Base-by-base conservation (phyloP, 108 stramenopile species). In the Pseudonitzschia delicatissima region DNA sequence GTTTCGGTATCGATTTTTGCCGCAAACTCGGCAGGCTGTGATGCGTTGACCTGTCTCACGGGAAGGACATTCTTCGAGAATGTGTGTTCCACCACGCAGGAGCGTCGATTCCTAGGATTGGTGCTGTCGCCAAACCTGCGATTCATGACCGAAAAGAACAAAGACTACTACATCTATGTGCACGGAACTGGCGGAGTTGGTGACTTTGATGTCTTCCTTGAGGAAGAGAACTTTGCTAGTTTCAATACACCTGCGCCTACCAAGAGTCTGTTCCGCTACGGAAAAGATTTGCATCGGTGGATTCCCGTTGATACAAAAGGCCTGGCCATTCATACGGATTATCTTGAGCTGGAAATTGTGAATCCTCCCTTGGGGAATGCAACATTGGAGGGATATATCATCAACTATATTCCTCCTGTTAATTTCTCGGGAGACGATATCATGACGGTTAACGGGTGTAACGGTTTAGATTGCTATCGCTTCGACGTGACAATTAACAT, bases 271-370 rank as follows among this genome's bases (percentile, higher is more conserved):
- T 20, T 61, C 3, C 0, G 0, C 5, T 36, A 40, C 23, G 60
- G 60, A 4, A 23, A 18, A 4, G 60, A 61, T 61, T 40, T 61
- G 20, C 40, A 61, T 26, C 60, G 60, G 4, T 61, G 60, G 60
- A 61, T 26, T 15, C 11, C 34, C 18, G 20, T 61, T 13, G 37
- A 61, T 20, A n/a, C n/a, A n/a, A 8, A 8, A 15, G 60, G 12
- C 15, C 18, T 61, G 6, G 32, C 18, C 7, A 27, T 61, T 0
- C 36, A 5, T 8, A 61, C 60, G 25, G 60, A 61, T 61, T 61
- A 61, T 61, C 21, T 6, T 20, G 8, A 11, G 0, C 60, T 61
- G 8, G 25, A 35, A 37, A 40, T 61, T 15, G 36, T 61, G 34
- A n/a, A 5, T 11, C 26, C 21, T 17, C 39, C 60, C 6, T 3